A percentile compares a stretch with the other conserved stretches of the same genome.
phyloP scores from a whole-genome alignment of 2,329 filamentous ascomycete genomes.

The Thermomyces lanuginosus region DNA sequence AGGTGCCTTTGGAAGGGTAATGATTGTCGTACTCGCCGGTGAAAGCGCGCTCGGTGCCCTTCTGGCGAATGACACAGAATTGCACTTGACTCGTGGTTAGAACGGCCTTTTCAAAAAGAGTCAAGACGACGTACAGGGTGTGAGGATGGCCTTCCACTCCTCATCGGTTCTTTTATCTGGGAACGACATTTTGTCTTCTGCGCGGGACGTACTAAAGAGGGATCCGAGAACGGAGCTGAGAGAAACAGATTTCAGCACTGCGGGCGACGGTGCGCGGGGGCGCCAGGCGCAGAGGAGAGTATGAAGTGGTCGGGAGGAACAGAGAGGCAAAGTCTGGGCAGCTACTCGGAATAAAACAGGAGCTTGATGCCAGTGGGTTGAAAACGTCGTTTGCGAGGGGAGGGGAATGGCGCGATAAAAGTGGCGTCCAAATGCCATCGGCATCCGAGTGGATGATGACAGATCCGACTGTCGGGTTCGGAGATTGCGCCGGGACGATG shows the following conservation, averaged over 20 bases:
- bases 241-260: constrained; percentile 48
- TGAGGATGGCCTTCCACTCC: constrained; percentile 81
- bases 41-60: constrained; percentile 72
- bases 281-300: neutral
- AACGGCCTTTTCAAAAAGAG: no score
- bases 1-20: constrained; percentile 57
- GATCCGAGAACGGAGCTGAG: constrained; percentile 62
- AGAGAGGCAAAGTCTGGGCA: no score
- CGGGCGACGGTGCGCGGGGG: neutral
- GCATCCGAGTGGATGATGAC: no score
- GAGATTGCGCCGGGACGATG: no score
- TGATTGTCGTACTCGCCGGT: constrained; percentile 81
- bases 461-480: no score
- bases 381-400: no score
- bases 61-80: constrained; percentile 81
- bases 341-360: no score
- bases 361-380: no score
- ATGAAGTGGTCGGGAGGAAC: neutral
- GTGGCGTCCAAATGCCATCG: no score
- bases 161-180: constrained; percentile 66
- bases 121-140: constrained; percentile 36
- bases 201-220: constrained; percentile 49
- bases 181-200: constrained; percentile 37
- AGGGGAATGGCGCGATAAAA: no score
- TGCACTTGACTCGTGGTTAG: constrained; percentile 62